A percentile compares a stretch with the other conserved stretches of the same genome.
phyloP scores from a whole-genome alignment of 176 grass and related monocot genomes.

The Phoenix roebelenii region DNA sequence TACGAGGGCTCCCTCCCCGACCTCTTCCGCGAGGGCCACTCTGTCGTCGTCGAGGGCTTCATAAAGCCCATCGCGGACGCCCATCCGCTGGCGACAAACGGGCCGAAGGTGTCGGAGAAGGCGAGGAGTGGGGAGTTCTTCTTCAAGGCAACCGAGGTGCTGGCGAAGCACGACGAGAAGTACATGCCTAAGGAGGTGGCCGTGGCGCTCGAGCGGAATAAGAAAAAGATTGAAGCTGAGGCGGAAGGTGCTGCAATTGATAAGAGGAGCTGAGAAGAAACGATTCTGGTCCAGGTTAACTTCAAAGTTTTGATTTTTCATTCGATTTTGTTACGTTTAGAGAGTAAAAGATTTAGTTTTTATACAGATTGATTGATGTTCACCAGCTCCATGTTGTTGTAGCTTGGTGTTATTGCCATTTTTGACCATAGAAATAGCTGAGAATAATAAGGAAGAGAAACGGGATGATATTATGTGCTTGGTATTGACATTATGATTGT shows the following conservation, averaged over 20 bases:
- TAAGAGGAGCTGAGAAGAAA: no score
- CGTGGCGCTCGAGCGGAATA: constrained; percentile 87
- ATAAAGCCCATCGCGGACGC: constrained; percentile 44
- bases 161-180: constrained; percentile 99
- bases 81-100: not conserved
- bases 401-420: no score
- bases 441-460: no score
- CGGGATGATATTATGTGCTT: no score
- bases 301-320: no score
- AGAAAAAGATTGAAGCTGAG: constrained; percentile 47
- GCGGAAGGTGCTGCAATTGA: constrained; percentile 9
- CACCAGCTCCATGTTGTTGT: no score
- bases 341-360: no score
- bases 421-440: no score
- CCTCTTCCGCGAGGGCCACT: constrained; percentile 97
- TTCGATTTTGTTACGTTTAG: no score
- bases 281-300: no score
- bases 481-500: no score
- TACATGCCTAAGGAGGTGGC: constrained; percentile 98
- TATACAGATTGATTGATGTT: no score
- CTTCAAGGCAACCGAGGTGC: constrained; percentile 69
- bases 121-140: constrained; percentile 50
- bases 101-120: constrained; percentile 53
- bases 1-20: constrained; percentile 83
- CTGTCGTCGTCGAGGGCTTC: constrained; percentile 81